phyloP scores from a whole-genome alignment of 495 filamentous ascomycete genomes.

The Daldinia bambusicola region DNA sequence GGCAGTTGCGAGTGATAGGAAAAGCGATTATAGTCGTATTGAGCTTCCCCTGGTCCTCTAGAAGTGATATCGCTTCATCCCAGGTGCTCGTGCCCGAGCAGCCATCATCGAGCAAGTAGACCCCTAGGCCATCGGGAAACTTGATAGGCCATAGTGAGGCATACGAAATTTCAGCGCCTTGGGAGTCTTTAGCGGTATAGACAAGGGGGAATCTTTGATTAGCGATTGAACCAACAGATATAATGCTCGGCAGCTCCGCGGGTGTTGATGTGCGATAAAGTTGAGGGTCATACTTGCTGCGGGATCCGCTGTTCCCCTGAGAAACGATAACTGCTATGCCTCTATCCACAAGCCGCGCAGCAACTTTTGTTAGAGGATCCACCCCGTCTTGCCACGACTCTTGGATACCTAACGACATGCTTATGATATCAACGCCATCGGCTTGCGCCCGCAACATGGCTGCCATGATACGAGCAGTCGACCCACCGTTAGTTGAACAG shows the following conservation, averaged over 20 bases:
- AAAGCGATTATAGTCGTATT: constrained; percentile 44
- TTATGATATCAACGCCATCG: constrained; percentile 59
- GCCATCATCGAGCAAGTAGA: constrained; percentile 31
- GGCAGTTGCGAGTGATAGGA: constrained; percentile 26
- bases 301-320: constrained; percentile 40
- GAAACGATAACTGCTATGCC: constrained; percentile 47
- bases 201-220: constrained; percentile 32
- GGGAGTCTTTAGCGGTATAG: constrained; percentile 40
- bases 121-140: constrained; percentile 19
- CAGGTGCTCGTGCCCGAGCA: constrained; percentile 31
- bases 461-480: constrained; percentile 51
- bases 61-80: constrained; percentile 20
- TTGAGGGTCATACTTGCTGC: constrained; percentile 31
- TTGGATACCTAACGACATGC: constrained; percentile 46
- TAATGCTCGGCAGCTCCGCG: constrained; percentile 24
- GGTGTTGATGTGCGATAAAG: constrained; percentile 35
- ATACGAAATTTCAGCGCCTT: constrained; percentile 35
- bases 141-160: constrained; percentile 44
- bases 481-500: constrained; percentile 40
- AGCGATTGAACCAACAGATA: constrained; percentile 32
- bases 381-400: constrained; percentile 22
- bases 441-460: constrained; percentile 56
- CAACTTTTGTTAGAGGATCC: constrained; percentile 41
- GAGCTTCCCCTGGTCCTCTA: constrained; percentile 29
- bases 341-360: constrained; percentile 23